These are phyloP conservation scores for Komagataea norvegica DNA, from an alignment of 1,139 yeast species.

Conservation along the genomic window DNA sequence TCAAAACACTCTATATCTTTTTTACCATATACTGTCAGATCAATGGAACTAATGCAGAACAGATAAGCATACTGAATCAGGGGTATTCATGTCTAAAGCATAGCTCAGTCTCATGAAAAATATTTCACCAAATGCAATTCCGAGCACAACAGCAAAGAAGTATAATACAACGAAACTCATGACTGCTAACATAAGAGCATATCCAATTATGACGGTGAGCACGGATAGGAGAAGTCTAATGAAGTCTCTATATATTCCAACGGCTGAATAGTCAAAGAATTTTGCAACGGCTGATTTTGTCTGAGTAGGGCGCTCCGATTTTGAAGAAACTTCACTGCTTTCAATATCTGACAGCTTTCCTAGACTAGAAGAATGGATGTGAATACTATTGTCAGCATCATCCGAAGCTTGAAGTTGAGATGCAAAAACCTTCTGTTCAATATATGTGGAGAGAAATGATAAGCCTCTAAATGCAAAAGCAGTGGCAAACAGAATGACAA, in stretches of 20 bases:
- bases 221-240: constrained; percentile 53
- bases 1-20: no score
- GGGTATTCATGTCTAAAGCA: constrained; percentile 31
- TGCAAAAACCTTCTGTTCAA: constrained; percentile 63
- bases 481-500: constrained; percentile 50
- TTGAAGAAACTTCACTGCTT: no score
- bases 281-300: constrained; percentile 29
- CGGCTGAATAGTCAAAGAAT: constrained; percentile 37
- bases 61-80: constrained; percentile 13
- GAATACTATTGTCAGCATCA: constrained; percentile 1
- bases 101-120: constrained; percentile 54
- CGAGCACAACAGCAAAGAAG: constrained; percentile 67
- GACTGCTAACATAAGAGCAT: constrained; percentile 71
- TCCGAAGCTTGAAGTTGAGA: constrained; percentile 3
- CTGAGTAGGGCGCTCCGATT: not conserved
- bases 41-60: no score
- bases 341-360: constrained; percentile 5
- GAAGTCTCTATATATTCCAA: constrained; percentile 43
- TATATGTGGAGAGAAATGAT: constrained; percentile 52
- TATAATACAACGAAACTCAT: constrained; percentile 65
- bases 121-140: constrained; percentile 65
- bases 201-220: constrained; percentile 59
- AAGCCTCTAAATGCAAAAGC: constrained; percentile 57
- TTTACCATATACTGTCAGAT: no score
- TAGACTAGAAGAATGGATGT: not conserved